Base-by-base conservation (phyloP, 805 yeast species). In the Metschnikowia peoriensis region DNA sequence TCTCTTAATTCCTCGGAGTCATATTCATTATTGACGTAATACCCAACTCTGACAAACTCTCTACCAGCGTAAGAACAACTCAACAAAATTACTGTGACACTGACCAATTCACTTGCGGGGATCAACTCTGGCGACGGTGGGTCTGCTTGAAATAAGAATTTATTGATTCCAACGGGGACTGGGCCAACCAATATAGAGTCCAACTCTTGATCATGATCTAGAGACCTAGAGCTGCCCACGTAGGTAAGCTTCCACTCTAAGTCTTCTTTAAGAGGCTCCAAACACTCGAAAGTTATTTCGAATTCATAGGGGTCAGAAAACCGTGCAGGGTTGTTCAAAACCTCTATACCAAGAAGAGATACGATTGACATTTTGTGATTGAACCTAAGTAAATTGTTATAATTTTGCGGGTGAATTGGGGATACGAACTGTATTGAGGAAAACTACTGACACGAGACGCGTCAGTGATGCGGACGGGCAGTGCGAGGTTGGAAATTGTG, bases 161-260 rank as follows among this genome's bases (percentile, higher is more conserved):
- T 91, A 66, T 94, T 94, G 40, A 93, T 84, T 1, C 99, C 99
- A 1, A 94, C 96, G 0, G 99, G 99, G 1, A 94, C 96, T 0
- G 99, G 99, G 0, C 99, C 99, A 4, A 94, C 99, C n/a, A 94
- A 73, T 38, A 94, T 84, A 1, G 97, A 91, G 66, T 94, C 99
- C 50, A 94, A 76, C 67, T 92, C 97, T 70, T 94, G 99, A 68
- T 94, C 99, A 62, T 94, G 97, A 58, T 94, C 97, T 47, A 90
- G 72, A 38, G 97, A 90, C 45, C 96, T 81, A 1, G 97, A 92
- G 5, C 97, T 89, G 1, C 99, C 99, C 40, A 94, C 99, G 61
- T 94, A 94, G 1, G 97, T 93, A 52, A 94, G 76, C 68, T 94
- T 94, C 99, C 99, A 94, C 69, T 94, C 99, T 52, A 94, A 77